phyloP scores from a whole-genome alignment of 2,329 filamentous ascomycete species.

The Sphaceloma murrayae region DNA sequence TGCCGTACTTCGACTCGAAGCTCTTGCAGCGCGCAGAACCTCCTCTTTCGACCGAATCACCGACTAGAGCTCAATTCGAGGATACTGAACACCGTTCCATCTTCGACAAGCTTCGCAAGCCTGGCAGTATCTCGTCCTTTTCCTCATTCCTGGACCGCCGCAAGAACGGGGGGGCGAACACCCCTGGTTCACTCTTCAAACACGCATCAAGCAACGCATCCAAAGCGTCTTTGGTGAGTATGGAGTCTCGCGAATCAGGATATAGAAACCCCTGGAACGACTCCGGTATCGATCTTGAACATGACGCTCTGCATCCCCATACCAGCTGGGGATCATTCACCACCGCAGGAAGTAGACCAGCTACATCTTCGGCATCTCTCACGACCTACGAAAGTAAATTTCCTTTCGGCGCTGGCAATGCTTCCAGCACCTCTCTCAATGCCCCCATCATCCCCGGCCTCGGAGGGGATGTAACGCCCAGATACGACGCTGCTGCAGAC shows the following conservation, averaged over 20 bases:
- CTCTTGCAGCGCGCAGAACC: slow-evolving; percentile 85
- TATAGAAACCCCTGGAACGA: slow-evolving; percentile 94
- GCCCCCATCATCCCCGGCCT: slow-evolving; percentile 32
- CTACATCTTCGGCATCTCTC: slow-evolving; percentile 53
- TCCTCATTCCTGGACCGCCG: slow-evolving; percentile 91
- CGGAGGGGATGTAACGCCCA: slow-evolving; percentile 31
- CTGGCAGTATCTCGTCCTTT: slow-evolving; percentile 86
- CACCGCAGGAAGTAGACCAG: slow-evolving; percentile 57
- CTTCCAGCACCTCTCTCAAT: slow-evolving; percentile 31
- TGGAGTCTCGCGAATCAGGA: slow-evolving; percentile 89
- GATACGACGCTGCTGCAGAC: slow-evolving; percentile 24
- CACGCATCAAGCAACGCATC: slow-evolving; percentile 75
- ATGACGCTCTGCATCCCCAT: slow-evolving; percentile 47
- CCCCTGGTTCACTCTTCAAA: slow-evolving; percentile 73
- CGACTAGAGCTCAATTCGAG: slow-evolving; percentile 73
- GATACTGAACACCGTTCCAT: slow-evolving; percentile 77
- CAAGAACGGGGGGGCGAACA: slow-evolving; percentile 80
- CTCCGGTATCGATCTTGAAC: slow-evolving; percentile 90
- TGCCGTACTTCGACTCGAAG: slow-evolving; percentile 96
- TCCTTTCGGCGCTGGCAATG: slow-evolving; percentile 46
- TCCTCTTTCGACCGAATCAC: slow-evolving; percentile 70
- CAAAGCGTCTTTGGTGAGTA: slow-evolving; percentile 89
- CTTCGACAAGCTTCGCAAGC: slow-evolving; percentile 88
- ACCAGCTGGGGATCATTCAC: slow-evolving; percentile 36
- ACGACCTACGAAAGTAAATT: slow-evolving; percentile 53